A percentile compares a stretch with the other conserved stretches of the same genome.
Evolutionary conservation across 2,329 filamentous ascomycete genomes (phyloP).

Genomic region (Ophiostoma montium): DNA sequence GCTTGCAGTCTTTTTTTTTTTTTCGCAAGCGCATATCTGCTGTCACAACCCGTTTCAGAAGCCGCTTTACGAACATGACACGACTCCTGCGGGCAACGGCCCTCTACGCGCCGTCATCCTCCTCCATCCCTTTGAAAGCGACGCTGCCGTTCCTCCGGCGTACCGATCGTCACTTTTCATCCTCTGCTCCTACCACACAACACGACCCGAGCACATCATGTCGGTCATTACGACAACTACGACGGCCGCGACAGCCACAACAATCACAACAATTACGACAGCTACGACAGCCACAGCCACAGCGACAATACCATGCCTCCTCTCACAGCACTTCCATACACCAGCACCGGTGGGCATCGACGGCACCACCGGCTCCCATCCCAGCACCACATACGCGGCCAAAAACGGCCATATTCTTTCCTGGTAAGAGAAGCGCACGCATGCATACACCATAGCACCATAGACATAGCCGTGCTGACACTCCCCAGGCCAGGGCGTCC

Average conservation of each 20-base stretch:
- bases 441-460: neutral
- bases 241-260: neutral
- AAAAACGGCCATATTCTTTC: slow-evolving; percentile 47
- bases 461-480: neutral
- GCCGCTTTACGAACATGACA: too few relatives aligned
- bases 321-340: neutral
- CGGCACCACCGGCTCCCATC: neutral
- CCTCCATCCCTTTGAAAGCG: neutral
- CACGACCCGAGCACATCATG: too few relatives aligned
- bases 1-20: too few relatives aligned
- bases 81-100: neutral
- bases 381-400: slow-evolving; percentile 14
- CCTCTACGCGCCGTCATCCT: neutral
- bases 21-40: too few relatives aligned
- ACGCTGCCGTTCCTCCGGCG: too few relatives aligned
- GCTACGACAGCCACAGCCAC: too few relatives aligned
- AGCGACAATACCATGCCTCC: neutral
- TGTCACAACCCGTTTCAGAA: too few relatives aligned
- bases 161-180: too few relatives aligned
- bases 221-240: neutral
- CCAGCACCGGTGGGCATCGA: slow-evolving; percentile 4
- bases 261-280: neutral
- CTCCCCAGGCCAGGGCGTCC: slow-evolving; percentile 64
- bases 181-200: too few relatives aligned
- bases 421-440: slow-evolving; percentile 24